phyloP scores from a whole-genome alignment of 768 basidiomycete species.

The Naganishia kalamii region DNA sequence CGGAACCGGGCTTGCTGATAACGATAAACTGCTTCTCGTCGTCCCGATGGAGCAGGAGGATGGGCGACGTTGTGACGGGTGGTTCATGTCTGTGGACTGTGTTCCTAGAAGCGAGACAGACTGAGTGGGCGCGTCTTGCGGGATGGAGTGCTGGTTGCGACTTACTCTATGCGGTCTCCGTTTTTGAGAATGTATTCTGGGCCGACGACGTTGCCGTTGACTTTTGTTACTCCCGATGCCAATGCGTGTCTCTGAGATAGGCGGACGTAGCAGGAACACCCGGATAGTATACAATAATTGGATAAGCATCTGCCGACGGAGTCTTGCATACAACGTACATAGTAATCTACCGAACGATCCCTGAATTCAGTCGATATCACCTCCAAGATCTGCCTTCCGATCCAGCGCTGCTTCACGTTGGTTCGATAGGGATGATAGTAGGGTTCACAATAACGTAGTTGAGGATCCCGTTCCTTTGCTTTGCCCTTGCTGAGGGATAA shows the following conservation, averaged over 20 bases:
- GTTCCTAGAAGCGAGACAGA: slow-evolving; percentile 54
- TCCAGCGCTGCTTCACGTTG: slow-evolving; percentile 75
- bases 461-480: slow-evolving; percentile 39
- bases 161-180: slow-evolving; percentile 85
- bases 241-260: slow-evolving; percentile 69
- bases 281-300: background rate
- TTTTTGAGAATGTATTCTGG: slow-evolving; percentile 72
- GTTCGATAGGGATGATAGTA: slow-evolving; percentile 91
- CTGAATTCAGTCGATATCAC: slow-evolving; percentile 90
- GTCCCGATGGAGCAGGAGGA: slow-evolving; percentile 73
- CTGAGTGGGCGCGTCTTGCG: slow-evolving; percentile 15
- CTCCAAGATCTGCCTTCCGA: slow-evolving; percentile 77
- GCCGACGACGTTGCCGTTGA: slow-evolving; percentile 80
- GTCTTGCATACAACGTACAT: slow-evolving; percentile 56
- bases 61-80: slow-evolving; percentile 75
- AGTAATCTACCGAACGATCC: slow-evolving; percentile 89
- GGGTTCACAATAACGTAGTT: slow-evolving; percentile 71
- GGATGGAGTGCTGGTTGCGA: slow-evolving; percentile 21
- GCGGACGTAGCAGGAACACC: background rate
- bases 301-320: background rate
- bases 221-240: slow-evolving; percentile 88
- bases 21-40: slow-evolving; percentile 75
- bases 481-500: background rate
- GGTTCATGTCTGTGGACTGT: slow-evolving; percentile 96
- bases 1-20: slow-evolving; percentile 92